These are phyloP conservation scores for Fusarium albidum DNA, from an alignment of 2,329 filamentous ascomycete genomes.

Conservation along the genomic window DNA sequence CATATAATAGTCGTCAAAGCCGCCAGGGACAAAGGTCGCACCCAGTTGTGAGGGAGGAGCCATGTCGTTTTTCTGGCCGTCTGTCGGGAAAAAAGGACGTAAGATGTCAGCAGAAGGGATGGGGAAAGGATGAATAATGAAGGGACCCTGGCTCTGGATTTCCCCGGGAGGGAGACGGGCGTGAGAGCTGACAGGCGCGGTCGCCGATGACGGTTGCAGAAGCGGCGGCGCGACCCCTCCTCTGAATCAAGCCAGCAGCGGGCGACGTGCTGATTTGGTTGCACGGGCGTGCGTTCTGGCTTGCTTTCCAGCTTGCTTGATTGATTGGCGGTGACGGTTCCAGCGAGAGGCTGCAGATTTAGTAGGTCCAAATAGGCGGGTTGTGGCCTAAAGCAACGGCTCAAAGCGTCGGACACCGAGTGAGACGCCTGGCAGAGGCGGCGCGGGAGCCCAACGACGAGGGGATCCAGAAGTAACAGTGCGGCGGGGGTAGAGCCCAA, in stretches of 20 bases:
- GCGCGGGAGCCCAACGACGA: slow-evolving; percentile 24
- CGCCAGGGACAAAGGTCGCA: slow-evolving; percentile 67
- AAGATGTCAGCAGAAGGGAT: slow-evolving; percentile 43
- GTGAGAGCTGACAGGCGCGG: slow-evolving; percentile 39
- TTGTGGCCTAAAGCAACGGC: slow-evolving; percentile 14
- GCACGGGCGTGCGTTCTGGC: slow-evolving; percentile 28
- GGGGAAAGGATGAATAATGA: slow-evolving; percentile 38
- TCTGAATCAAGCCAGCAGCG: slow-evolving; percentile 27
- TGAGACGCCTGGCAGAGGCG: slow-evolving; percentile 8
- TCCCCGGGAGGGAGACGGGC: slow-evolving; percentile 33
- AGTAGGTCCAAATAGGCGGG: slow-evolving; percentile 10
- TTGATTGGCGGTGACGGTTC: slow-evolving; percentile 23
- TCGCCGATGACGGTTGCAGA: slow-evolving; percentile 38
- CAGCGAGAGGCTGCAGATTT: slow-evolving; percentile 16
- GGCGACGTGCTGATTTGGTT: slow-evolving; percentile 32
- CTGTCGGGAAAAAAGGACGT: slow-evolving; percentile 41
- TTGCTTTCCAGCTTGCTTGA: slow-evolving; percentile 21
- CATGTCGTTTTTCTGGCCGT: slow-evolving; percentile 40
- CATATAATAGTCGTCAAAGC: slow-evolving; percentile 68
- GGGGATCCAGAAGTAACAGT: slow-evolving; percentile 26
- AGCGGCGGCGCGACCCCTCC: slow-evolving; percentile 39
- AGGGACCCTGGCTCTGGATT: slow-evolving; percentile 37
- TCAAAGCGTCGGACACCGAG: slow-evolving; percentile 12
- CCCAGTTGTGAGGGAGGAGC: slow-evolving; percentile 49
- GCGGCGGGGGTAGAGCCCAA: slow-evolving; percentile 28